Conservation (phyloP, 2,329 filamentous ascomycete genomes). For the Zelopaecilomyces penicillatus region DNA sequence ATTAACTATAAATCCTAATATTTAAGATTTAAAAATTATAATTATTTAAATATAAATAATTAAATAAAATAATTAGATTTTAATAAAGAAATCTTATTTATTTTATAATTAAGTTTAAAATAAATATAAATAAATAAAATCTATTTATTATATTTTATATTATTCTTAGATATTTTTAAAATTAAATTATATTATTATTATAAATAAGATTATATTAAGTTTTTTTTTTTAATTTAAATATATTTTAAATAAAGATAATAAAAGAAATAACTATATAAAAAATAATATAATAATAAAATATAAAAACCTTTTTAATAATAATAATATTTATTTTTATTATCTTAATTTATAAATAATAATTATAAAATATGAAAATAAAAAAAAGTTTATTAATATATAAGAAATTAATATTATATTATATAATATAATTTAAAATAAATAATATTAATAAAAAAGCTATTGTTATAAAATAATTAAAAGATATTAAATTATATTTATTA, state of each 20-base stretch:
- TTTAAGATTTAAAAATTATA: too few species aligned
- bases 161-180: too few species aligned
- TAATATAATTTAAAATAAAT: neutral
- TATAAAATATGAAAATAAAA: neutral
- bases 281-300: neutral
- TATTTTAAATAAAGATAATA: neutral
- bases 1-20: too few species aligned
- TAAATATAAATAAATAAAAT: too few species aligned
- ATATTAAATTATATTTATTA: neutral
- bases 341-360: neutral
- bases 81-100: neutral
- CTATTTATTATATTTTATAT: too few species aligned
- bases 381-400: neutral
- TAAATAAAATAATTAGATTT: too few species aligned
- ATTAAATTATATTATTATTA: too few species aligned
- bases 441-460: neutral
- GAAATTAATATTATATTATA: neutral
- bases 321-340: neutral
- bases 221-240: neutral
- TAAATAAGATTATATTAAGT: too few species aligned
- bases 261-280: neutral
- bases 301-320: neutral
- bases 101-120: too few species aligned
- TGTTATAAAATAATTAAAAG: neutral
- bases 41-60: too few species aligned